Percentiles rank a stretch among this genome's conserved stretches.
Conservation (phyloP, 345 rosid genomes). For the Lepidium africanum region DNA sequence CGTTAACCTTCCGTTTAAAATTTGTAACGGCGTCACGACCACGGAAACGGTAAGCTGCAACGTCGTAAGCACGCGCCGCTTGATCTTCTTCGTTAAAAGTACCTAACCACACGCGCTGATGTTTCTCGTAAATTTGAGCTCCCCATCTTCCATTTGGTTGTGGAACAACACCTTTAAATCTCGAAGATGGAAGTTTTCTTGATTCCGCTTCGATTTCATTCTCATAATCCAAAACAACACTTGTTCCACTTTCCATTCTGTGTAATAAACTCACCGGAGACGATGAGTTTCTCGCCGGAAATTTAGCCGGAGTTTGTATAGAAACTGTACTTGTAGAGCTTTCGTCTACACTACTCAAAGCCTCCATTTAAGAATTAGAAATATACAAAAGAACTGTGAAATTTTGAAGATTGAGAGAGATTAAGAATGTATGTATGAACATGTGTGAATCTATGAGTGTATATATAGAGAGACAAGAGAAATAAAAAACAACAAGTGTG, state of each 20-base stretch:
- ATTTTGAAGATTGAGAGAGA: constrained; percentile 3
- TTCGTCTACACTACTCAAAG: constrained; percentile 13
- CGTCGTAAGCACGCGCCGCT: constrained; percentile 81
- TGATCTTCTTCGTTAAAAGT: constrained; percentile 77
- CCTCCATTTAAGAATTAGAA: background rate
- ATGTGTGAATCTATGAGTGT: constrained; percentile 3
- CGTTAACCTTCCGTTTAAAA: constrained; percentile 36
- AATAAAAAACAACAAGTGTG: constrained; percentile 26
- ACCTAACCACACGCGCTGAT: constrained; percentile 92
- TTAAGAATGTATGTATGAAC: background rate
- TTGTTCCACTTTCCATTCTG: constrained; percentile 53
- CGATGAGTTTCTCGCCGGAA: constrained; percentile 1
- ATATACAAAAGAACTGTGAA: constrained; percentile 19
- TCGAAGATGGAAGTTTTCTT: constrained; percentile 73
- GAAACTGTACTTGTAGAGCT: constrained; percentile 12
- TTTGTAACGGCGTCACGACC: constrained; percentile 81
- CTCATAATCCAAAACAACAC: constrained; percentile 51
- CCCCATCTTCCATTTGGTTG: constrained; percentile 99
- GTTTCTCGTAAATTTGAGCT: no score
- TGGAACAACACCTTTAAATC: constrained; percentile 93
- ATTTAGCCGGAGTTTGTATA: background rate
- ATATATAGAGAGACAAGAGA: constrained; percentile 18
- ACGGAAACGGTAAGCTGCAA: constrained; percentile 75
- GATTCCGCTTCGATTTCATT: constrained; percentile 70
- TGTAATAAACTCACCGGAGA: constrained; percentile 31